Conservation (phyloP, 78 protist species). For the Emiliania huxleyi region DNA sequence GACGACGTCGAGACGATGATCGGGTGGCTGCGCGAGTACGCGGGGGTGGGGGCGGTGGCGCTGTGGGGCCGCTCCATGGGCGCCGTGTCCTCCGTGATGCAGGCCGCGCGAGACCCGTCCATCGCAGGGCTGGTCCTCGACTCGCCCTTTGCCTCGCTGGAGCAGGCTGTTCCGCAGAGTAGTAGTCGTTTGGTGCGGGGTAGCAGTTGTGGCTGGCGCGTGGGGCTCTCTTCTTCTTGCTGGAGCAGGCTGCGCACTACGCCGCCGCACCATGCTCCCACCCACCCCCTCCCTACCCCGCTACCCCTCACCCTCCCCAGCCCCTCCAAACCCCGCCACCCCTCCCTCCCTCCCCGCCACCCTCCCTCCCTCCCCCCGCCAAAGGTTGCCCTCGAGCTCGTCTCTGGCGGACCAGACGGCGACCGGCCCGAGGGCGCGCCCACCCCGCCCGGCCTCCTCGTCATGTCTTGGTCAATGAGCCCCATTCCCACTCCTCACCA, state of each 20-base stretch:
- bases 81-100: constrained; percentile 61
- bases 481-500: too few species aligned
- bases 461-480: too few species aligned
- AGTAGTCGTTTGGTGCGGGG: too few species aligned
- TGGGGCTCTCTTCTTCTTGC: not conserved
- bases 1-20: constrained; percentile 58
- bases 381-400: constrained; percentile 66
- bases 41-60: constrained; percentile 45
- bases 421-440: not conserved
- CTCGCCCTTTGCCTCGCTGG: constrained; percentile 65
- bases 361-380: not conserved
- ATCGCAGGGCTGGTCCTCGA: constrained; percentile 72
- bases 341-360: not conserved
- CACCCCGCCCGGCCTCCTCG: not conserved
- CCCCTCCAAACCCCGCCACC: too few species aligned
- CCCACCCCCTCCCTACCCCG: too few species aligned
- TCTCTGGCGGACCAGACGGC: not conserved
- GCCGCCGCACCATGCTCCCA: too few species aligned
- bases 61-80: constrained; percentile 82
- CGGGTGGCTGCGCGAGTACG: not conserved
- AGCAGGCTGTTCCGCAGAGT: too few species aligned
- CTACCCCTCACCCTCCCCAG: not conserved
- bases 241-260: too few species aligned
- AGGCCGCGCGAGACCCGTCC: constrained; percentile 63
- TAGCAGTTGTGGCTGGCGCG: too few species aligned